These are phyloP conservation scores for Wallacemonas sp. DNA, from an alignment of 208 protist genomes.

Conservation along the genomic window DNA sequence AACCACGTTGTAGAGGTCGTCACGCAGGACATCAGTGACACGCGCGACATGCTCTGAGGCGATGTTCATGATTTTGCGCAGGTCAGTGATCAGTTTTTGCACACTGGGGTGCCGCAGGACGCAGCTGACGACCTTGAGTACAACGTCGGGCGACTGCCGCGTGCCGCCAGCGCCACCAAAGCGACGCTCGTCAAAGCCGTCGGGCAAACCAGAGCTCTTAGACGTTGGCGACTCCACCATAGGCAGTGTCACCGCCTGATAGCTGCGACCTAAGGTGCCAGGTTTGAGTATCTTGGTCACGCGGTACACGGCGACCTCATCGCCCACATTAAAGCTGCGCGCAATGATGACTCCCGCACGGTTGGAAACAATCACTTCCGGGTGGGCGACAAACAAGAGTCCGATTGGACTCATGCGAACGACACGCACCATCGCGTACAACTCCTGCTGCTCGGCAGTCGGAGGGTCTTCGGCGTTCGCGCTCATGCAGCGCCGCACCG, in stretches of 20 bases:
- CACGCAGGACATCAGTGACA: conserved; percentile 67
- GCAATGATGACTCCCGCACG: conserved; percentile 66
- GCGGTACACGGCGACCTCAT: conserved; percentile 49
- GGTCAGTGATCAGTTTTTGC: conserved; percentile 51
- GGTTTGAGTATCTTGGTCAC: conserved; percentile 43
- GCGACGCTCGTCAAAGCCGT: conserved; percentile 3
- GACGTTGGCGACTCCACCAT: conserved; percentile 4
- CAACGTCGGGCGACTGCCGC: neutral
- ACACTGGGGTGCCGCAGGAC: conserved; percentile 42
- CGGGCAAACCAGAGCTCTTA: conserved; percentile 3
- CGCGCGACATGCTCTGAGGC: conserved; percentile 48
- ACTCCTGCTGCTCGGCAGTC: conserved; percentile 30
- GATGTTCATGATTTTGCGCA: conserved; percentile 55
- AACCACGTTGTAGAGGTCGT: conserved; percentile 80
- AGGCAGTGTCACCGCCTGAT: conserved; percentile 23
- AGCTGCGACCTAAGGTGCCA: conserved; percentile 74
- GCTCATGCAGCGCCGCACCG: conserved; percentile 41
- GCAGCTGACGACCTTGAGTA: conserved; percentile 80
- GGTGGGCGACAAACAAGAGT: conserved; percentile 60
- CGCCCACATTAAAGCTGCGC: conserved; percentile 53
- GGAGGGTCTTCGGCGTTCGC: conserved; percentile 4
- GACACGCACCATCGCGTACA: conserved; percentile 47
- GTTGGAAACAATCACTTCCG: conserved; percentile 77
- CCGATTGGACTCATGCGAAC: conserved; percentile 49
- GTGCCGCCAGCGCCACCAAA: neutral